A percentile compares a stretch with the other conserved stretches of the same genome.
Conservation (phyloP, 2,329 filamentous ascomycete genomes). For the Fusarium bactridioides region DNA sequence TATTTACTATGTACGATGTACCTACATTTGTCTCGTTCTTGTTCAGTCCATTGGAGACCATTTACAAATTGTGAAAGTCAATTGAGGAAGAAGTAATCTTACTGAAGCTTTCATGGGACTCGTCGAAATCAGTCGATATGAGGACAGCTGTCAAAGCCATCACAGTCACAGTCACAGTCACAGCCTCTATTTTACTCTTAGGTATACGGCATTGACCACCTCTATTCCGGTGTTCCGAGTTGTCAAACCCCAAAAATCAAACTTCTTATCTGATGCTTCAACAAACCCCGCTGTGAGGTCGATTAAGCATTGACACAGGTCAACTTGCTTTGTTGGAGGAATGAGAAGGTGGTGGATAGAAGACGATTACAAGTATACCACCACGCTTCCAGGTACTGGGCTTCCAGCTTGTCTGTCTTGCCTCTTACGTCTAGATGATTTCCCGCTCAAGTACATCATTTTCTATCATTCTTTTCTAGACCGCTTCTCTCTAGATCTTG, state of each 20-base stretch:
- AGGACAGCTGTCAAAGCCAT: not conserved
- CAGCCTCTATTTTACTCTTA: not conserved
- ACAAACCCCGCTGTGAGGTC: slow-evolving; percentile 7
- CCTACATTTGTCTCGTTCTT: not conserved
- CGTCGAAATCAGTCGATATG: not conserved
- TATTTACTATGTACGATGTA: not conserved
- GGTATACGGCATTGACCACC: not conserved
- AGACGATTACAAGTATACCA: not conserved
- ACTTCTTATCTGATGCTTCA: slow-evolving; percentile 25
- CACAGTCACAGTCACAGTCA: not conserved
- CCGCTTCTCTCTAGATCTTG: slow-evolving; percentile 5
- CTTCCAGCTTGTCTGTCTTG: slow-evolving; percentile 6
- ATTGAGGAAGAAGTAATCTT: not conserved
- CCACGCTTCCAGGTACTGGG: not conserved
- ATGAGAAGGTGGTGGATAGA: slow-evolving; percentile 19
- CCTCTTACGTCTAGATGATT: not conserved
- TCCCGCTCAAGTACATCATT: not conserved
- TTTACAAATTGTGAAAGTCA: not conserved
- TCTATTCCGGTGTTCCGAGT: slow-evolving; percentile 5
- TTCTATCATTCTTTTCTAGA: not conserved
- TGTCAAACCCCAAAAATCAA: not conserved
- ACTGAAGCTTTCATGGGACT: not conserved
- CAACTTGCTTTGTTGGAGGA: not conserved
- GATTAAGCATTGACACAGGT: not conserved
- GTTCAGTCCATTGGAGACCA: not conserved